Evolutionary conservation across 805 yeast species (phyloP).

Genomic region (Yamadazyma sp.): DNA sequence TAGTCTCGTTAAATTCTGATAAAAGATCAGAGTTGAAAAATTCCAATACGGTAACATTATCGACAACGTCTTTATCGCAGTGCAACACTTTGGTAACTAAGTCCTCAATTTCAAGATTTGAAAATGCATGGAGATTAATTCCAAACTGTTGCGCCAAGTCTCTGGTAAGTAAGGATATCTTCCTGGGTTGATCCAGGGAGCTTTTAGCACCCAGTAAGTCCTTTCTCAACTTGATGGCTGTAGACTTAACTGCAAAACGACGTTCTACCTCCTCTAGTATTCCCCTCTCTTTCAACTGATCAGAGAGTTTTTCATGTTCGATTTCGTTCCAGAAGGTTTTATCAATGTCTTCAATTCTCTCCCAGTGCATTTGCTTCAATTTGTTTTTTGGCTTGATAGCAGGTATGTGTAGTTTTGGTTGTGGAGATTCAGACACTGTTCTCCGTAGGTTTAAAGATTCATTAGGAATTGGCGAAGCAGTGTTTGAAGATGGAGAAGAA

Average conservation of each 20-base stretch:
- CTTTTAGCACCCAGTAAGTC: slow-evolving; percentile 16
- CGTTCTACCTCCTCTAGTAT: slow-evolving; percentile 80
- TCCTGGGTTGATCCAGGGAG: slow-evolving; percentile 26
- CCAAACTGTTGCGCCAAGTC: slow-evolving; percentile 95
- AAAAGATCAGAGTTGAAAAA: slow-evolving; percentile 77
- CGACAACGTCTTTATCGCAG: slow-evolving; percentile 72
- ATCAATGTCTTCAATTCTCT: slow-evolving; percentile 78
- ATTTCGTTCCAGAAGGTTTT: slow-evolving; percentile 83
- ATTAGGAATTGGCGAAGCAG: neutral
- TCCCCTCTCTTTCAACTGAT: slow-evolving; percentile 70
- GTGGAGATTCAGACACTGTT: slow-evolving; percentile 1
- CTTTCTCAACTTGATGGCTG: slow-evolving; percentile 38
- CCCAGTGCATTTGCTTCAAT: slow-evolving; percentile 97
- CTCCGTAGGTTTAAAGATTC: neutral
- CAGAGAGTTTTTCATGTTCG: slow-evolving; percentile 57
- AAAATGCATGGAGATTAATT: slow-evolving; percentile 81
- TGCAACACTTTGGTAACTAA: slow-evolving; percentile 68
- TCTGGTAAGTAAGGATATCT: slow-evolving; percentile 70
- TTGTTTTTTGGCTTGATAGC: slow-evolving; percentile 62
- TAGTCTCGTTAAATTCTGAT: slow-evolving; percentile 67
- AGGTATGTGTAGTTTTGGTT: slow-evolving; percentile 13
- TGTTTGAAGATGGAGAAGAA: neutral
- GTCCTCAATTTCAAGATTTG: slow-evolving; percentile 59
- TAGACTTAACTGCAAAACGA: slow-evolving; percentile 81
- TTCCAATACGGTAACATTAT: slow-evolving; percentile 74